Evolutionary conservation across 768 basidiomycete genomes (phyloP).

Genomic region (Lactarius tabidus): DNA sequence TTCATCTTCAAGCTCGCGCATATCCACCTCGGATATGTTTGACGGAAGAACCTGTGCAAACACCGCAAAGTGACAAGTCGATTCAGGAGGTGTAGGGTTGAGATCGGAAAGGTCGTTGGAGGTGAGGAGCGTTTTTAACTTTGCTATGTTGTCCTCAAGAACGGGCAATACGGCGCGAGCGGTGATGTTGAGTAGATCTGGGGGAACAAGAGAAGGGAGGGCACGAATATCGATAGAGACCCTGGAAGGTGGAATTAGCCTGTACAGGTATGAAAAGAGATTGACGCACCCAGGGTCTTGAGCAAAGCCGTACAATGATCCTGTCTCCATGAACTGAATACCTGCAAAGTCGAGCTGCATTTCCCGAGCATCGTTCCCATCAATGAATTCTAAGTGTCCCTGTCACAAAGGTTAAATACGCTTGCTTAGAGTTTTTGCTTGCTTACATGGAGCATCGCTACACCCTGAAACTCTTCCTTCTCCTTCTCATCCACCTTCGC

Average conservation of each 20-base stretch:
- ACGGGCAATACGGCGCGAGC: conserved; percentile 22
- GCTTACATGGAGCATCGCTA: conserved; percentile 65
- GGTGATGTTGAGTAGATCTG: conserved; percentile 11
- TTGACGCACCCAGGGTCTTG: conserved; percentile 53
- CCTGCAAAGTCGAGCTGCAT: conserved; percentile 72
- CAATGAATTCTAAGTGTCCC: conserved; percentile 71
- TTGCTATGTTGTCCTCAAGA: conserved; percentile 15
- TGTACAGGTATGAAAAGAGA: not conserved
- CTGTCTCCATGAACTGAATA: conserved; percentile 67
- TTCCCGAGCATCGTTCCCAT: conserved; percentile 49
- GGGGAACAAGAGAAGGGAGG: conserved; percentile 19
- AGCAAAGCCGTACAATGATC: conserved; percentile 73
- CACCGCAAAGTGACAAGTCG: conserved; percentile 61
- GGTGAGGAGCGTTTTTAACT: conserved; percentile 7
- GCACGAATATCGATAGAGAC: conserved; percentile 12
- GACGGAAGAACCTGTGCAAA: conserved; percentile 61
- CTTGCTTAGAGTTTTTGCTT: not conserved
- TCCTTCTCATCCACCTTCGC: conserved; percentile 34
- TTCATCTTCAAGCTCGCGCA: conserved; percentile 72
- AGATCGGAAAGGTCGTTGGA: conserved; percentile 16
- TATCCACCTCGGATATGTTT: conserved; percentile 46
- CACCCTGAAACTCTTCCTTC: conserved; percentile 36
- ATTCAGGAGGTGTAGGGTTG: conserved; percentile 31
- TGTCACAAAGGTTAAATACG: conserved; percentile 29
- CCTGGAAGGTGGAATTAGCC: not conserved